Conservation (phyloP, 192 early-diverging fungal species). For the Rhizoclosmatium sp. region DNA sequence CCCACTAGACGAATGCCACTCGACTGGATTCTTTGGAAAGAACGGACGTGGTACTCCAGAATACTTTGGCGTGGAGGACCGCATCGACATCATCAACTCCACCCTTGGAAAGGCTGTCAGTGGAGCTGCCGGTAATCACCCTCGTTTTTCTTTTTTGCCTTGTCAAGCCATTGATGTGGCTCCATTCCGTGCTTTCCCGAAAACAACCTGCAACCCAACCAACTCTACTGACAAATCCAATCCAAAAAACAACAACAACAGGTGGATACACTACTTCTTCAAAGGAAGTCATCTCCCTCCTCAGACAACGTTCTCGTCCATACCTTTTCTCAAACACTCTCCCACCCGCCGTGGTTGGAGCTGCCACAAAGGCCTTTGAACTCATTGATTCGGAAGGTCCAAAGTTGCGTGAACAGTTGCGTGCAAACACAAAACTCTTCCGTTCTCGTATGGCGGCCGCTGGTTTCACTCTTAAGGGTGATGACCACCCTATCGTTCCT, state of each 20-base stretch:
- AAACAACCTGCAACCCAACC: too few species aligned
- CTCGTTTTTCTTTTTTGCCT: background rate
- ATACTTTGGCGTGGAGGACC: conserved; percentile 42
- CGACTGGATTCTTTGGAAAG: conserved; percentile 35
- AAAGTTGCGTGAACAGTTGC: conserved; percentile 61
- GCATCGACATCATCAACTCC: conserved; percentile 67
- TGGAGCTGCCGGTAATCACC: conserved; percentile 54
- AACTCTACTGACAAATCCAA: background rate
- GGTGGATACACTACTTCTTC: conserved; percentile 37
- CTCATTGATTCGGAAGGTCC: conserved; percentile 52
- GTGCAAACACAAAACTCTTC: conserved; percentile 69
- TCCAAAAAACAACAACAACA: conserved; percentile 43
- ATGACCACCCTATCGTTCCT: conserved; percentile 62
- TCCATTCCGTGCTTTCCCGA: too few species aligned
- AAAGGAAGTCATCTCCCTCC: conserved; percentile 49
- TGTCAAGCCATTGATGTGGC: too few species aligned
- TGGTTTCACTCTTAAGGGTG: conserved; percentile 68
- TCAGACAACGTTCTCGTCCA: conserved; percentile 62
- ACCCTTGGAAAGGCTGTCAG: conserved; percentile 67
- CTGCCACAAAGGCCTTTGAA: conserved; percentile 59
- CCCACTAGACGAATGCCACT: conserved; percentile 53
- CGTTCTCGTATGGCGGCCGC: conserved; percentile 63
- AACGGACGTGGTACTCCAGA: conserved; percentile 29
- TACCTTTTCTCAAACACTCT: conserved; percentile 68
- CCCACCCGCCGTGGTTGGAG: conserved; percentile 62